Conservation (phyloP, 2,329 filamentous ascomycete species). For the Bipolaris zeicola region DNA sequence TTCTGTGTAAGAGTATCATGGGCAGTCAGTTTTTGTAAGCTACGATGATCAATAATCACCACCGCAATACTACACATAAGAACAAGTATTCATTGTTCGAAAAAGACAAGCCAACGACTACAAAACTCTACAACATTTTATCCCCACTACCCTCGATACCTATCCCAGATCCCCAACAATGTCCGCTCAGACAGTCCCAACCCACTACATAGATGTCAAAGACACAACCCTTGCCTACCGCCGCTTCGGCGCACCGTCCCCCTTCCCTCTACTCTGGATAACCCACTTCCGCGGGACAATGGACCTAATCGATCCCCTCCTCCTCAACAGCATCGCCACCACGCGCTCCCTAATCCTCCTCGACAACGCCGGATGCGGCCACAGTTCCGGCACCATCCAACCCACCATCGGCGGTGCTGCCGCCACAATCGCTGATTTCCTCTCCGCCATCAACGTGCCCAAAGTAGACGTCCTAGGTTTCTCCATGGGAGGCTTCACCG, state of each 20-base stretch:
- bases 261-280: conserved; percentile 25
- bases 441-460: conserved; percentile 38
- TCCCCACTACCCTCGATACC: neutral
- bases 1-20: neutral
- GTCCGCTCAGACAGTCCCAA: conserved; percentile 11
- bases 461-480: conserved; percentile 57
- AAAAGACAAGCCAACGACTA: neutral
- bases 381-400: conserved; percentile 52
- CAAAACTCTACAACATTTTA: neutral
- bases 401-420: conserved; percentile 49
- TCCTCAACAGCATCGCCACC: conserved; percentile 54
- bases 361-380: conserved; percentile 58
- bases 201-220: conserved; percentile 14
- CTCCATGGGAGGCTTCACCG: conserved; percentile 57
- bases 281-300: conserved; percentile 34
- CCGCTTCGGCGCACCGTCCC: conserved; percentile 14
- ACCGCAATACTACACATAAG: neutral
- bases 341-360: conserved; percentile 54
- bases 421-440: conserved; percentile 26
- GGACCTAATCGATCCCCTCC: conserved; percentile 29
- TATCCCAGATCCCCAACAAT: neutral
- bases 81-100: neutral
- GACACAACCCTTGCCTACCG: conserved; percentile 27
- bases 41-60: neutral
- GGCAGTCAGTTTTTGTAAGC: neutral